Conservation (phyloP, 23 red algal genomes). For the Cyanidioschyzon merolae region DNA sequence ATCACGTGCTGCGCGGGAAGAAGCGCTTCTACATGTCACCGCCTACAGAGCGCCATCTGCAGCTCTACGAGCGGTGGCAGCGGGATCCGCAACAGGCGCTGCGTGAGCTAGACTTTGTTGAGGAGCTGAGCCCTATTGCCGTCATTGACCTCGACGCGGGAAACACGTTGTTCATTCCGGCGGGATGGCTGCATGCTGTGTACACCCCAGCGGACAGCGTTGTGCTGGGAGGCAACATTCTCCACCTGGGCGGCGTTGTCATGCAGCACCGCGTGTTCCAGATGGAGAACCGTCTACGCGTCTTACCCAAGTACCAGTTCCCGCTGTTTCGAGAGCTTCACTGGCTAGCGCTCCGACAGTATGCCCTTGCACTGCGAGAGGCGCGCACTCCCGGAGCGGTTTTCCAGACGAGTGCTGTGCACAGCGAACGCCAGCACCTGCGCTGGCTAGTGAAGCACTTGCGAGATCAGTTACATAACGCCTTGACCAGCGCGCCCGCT, state of each 20-base stretch:
- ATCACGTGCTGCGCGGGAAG: slow-evolving; percentile 21
- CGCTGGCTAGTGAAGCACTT: not conserved
- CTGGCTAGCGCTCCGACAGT: slow-evolving; percentile 22
- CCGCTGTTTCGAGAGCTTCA: slow-evolving; percentile 19
- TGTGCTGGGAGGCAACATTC: slow-evolving; percentile 32
- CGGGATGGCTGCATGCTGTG: slow-evolving; percentile 29
- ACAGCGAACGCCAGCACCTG: not conserved
- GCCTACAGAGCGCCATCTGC: slow-evolving; percentile 17
- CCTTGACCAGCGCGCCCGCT: not conserved
- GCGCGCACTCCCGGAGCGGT: not conserved
- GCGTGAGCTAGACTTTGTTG: slow-evolving; percentile 18
- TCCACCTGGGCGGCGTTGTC: slow-evolving; percentile 6
- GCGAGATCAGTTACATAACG: not conserved
- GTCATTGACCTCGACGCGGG: slow-evolving; percentile 4
- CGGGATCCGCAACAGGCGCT: slow-evolving; percentile 18
- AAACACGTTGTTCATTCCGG: slow-evolving; percentile 33
- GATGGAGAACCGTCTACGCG: slow-evolving; percentile 15
- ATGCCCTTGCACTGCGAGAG: not conserved
- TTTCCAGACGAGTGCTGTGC: not conserved
- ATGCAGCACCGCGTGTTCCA: slow-evolving; percentile 17
- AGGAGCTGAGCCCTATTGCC: slow-evolving; percentile 3
- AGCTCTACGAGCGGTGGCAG: slow-evolving; percentile 20
- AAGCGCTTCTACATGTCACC: slow-evolving; percentile 22
- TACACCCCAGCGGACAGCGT: slow-evolving; percentile 21
- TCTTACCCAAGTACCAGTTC: slow-evolving; percentile 22